A percentile compares a stretch with the other conserved stretches of the same genome.
These are phyloP conservation scores for Lasiosphaeriaceae sp. DNA, from an alignment of 495 filamentous ascomycete genomes.

Conservation along the genomic window DNA sequence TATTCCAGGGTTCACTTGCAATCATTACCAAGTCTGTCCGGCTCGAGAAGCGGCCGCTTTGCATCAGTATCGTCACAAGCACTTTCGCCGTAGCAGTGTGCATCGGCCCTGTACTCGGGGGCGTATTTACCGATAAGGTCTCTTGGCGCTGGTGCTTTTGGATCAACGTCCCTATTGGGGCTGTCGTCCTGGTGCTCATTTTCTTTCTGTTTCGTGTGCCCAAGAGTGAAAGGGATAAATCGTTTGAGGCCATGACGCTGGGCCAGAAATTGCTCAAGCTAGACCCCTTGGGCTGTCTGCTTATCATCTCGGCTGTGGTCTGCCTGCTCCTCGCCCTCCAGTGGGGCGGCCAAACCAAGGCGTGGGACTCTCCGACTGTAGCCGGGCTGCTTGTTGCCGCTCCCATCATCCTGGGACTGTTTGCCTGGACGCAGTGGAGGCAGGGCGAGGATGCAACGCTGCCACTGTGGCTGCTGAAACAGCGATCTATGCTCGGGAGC, in stretches of 20 bases:
- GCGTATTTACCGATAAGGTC: conserved; percentile 50
- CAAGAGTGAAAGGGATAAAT: conserved; percentile 22
- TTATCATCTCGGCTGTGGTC: conserved; percentile 42
- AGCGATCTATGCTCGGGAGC: conserved; percentile 32
- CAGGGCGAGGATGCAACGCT: conserved; percentile 32
- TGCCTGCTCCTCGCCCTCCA: conserved; percentile 43
- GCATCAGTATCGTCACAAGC: conserved; percentile 36
- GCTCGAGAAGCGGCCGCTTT: conserved; percentile 32
- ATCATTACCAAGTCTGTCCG: conserved; percentile 48
- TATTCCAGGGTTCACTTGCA: conserved; percentile 46
- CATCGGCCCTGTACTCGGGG: conserved; percentile 50
- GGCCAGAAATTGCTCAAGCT: conserved; percentile 26
- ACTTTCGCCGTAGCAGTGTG: conserved; percentile 30
- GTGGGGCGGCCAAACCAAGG: conserved; percentile 40
- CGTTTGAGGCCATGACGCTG: conserved; percentile 22
- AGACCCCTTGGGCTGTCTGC: conserved; percentile 22
- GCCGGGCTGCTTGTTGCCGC: conserved; percentile 46
- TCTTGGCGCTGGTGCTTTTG: conserved; percentile 28
- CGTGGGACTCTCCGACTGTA: conserved; percentile 38
- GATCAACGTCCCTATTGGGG: conserved; percentile 59
- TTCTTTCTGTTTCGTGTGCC: conserved; percentile 41
- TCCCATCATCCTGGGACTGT: conserved; percentile 23
- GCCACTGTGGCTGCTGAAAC: conserved; percentile 33
- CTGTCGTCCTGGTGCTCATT: conserved; percentile 46
- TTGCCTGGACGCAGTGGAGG: conserved; percentile 27